Base-by-base conservation (phyloP, 139 green algal genomes). In the Prasinococcaceae sp. region DNA sequence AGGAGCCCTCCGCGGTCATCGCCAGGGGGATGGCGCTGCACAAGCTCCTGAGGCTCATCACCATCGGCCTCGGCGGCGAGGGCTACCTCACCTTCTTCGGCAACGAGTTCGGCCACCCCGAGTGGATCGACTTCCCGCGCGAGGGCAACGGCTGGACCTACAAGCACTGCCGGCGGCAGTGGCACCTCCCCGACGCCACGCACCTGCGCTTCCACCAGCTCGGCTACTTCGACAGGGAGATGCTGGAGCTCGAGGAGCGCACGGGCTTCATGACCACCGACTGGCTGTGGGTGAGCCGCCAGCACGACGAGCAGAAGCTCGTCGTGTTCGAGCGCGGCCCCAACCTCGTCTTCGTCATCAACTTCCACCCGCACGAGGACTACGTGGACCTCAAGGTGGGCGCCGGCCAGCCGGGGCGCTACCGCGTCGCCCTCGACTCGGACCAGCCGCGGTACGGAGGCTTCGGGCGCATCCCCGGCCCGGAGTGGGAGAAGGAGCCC, bases 341-440 rank as follows among this genome's bases (percentile, higher is more conserved):
- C n/a, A 72, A 79, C 0, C 73, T 97, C 29, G 41, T 98, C 19
- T 97, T 86, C 47, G 84, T 98, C 16, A 94, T 97, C 76, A 98
- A 97, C 73, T 96, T 92, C 53, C 76, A 72, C 17, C 74, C 84
- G 32, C 61, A 24, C 33, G 61, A 76, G 19, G 56, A 48, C 46
- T 88, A 89, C 50, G 78, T 89, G 41, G 78, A 71, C 25, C 74
- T 82, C 55, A 80, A 84, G 73, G 63, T 90, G 22, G 80, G 78
- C 4, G 76, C 76, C 9, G 65, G 66, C 3, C 54, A 72, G 45
- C 58, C 72, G 2, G 83, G 89, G 40, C 90, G 86, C 65, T 97
- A 88, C 67, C 54, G 65, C 2, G 66, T 92, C 19, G 74, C 67
- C 14, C 65, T 97, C n/a, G 84, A 95, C 69, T 85, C 62, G 6